Base-by-base conservation (phyloP, 768 basidiomycete genomes). In the Panellus pusillus region DNA sequence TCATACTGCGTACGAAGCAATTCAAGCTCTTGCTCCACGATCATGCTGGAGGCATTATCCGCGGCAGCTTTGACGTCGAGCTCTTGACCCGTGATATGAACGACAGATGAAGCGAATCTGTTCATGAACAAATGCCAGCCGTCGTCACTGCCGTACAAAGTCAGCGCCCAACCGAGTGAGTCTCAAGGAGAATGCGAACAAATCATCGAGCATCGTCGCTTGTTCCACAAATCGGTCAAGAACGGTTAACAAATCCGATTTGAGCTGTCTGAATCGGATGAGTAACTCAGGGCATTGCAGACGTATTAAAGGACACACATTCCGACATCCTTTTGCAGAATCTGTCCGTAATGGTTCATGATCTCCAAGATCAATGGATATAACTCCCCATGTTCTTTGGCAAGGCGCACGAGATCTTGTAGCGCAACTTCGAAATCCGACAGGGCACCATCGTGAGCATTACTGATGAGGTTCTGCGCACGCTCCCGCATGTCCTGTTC, bases 401-500 rank as follows among this genome's bases (percentile, higher is more conserved):
- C 84, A 6, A 83, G 67, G 14, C 73, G 69, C 38, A 88, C 69
- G 29, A 93, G 67, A 40, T 89, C 86, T 31, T 84, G 79, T 31
- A 91, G 64, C 2, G 77, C 77, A 2, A 72, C 64, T 47, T 80
- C 82, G 0, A 81, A 79, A 28, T 86, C 85, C 2, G 79, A 79
- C 4, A 63, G 61, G 3, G 70, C 59, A 14, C 70, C 65, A 41
- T 71, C 65, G 35, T 74, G 73, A 7, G 62, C 67, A 32, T 64
- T 65, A 15, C 55, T 45, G 43, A 77, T 60, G 15, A 74, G 42
- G 44, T 62, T 63, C 20, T 35, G 75, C 39, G 80, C 74, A 28
- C 83, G 79, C 60, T 93, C 86, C 38, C 83, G 83, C 69, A 91
- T 79, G 44, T 93, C 89, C 63, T 90, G 86, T 65, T 91, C 89